These are phyloP conservation scores for Petunia secreta DNA, from an alignment of 257 asterid species.

Conservation along the genomic window DNA sequence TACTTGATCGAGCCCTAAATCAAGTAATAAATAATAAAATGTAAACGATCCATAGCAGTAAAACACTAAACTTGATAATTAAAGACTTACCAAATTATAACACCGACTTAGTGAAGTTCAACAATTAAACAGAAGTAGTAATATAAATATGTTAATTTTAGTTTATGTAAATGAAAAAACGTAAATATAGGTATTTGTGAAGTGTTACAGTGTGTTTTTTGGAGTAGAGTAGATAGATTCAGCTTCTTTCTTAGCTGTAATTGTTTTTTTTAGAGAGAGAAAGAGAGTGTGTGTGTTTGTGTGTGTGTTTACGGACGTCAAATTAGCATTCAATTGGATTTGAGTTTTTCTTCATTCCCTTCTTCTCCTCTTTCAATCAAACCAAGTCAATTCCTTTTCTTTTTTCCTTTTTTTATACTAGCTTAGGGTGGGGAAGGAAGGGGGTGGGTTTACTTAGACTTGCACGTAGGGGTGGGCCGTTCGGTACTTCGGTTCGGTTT, in stretches of 20 bases:
- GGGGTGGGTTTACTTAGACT: too few species aligned
- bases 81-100: conserved; percentile 3
- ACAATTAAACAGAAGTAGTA: neutral
- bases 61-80: too few species aligned
- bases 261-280: conserved; percentile 30
- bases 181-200: neutral
- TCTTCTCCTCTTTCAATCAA: neutral
- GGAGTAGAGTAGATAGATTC: conserved; percentile 44
- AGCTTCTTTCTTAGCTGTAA: conserved; percentile 27
- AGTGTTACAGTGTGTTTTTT: conserved; percentile 1
- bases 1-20: conserved; percentile 46
- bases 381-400: conserved; percentile 35
- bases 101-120: neutral
- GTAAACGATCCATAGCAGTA: conserved; percentile 34
- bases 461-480: too few species aligned
- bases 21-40: neutral
- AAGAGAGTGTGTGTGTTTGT: conserved; percentile 35
- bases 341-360: conserved; percentile 29
- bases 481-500: too few species aligned
- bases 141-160: neutral
- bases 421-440: neutral
- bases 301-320: conserved; percentile 67
- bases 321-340: conserved; percentile 57
- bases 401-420: conserved; percentile 27
- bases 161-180: neutral